phyloP scores from a whole-genome alignment of 1,284 basidiomycete species.

The Cryptococcus hybrid region DNA sequence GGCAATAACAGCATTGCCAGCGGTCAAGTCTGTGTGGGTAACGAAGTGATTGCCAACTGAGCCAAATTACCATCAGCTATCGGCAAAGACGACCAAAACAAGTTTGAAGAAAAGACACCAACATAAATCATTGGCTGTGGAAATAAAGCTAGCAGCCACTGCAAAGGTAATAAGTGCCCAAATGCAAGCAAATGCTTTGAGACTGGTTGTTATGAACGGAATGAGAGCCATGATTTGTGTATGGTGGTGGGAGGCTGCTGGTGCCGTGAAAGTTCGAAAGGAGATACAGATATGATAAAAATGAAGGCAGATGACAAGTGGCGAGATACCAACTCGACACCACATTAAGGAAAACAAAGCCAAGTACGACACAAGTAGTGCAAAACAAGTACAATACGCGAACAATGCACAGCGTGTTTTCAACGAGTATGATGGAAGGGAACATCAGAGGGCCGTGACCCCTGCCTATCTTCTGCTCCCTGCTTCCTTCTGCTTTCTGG shows the following conservation, averaged over 20 bases:
- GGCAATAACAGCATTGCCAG: constrained; percentile 35
- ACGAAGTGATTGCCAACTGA: not conserved
- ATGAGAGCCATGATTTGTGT: constrained; percentile 13
- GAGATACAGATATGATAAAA: too few species aligned
- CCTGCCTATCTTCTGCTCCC: too few species aligned
- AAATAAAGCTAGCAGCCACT: constrained; percentile 22
- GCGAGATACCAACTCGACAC: too few species aligned
- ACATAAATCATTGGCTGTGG: constrained; percentile 19
- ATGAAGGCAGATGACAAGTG: too few species aligned
- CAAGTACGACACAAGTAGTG: too few species aligned
- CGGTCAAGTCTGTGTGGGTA: constrained; percentile 15
- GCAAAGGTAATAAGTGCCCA: constrained; percentile 29
- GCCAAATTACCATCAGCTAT: not conserved
- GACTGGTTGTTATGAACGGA: constrained; percentile 19
- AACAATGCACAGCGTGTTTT: too few species aligned
- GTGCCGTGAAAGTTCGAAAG: too few species aligned
- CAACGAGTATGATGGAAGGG: too few species aligned
- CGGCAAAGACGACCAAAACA: not conserved
- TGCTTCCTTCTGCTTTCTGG: too few species aligned
- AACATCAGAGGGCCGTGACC: too few species aligned
- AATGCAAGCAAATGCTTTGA: constrained; percentile 27
- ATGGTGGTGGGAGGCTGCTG: not conserved
- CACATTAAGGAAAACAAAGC: too few species aligned
- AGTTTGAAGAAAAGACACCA: not conserved
- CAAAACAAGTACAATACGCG: too few species aligned